These are phyloP conservation scores for Incumbomyces lentus DNA, from an alignment of 2,329 filamentous ascomycete species.

Conservation along the genomic window DNA sequence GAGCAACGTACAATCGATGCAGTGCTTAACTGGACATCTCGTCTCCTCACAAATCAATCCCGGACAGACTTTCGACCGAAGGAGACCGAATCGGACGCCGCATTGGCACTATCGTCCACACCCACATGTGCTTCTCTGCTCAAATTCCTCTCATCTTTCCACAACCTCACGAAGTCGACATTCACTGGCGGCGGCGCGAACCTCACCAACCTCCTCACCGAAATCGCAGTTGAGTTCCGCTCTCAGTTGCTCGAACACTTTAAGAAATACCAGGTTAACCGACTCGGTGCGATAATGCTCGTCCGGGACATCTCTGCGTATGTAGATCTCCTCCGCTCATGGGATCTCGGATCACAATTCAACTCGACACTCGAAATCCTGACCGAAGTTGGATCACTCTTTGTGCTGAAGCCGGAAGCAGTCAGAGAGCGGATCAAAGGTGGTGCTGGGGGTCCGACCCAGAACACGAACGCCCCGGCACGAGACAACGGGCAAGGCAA, in stretches of 20 bases:
- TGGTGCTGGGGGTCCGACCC: conserved; percentile 9
- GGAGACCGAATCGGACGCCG: conserved; percentile 54
- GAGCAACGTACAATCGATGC: conserved; percentile 62
- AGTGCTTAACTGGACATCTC: conserved; percentile 63
- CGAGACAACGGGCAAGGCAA: conserved; percentile 1
- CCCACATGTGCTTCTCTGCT: conserved; percentile 72
- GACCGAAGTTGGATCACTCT: conserved; percentile 86
- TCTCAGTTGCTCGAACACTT: conserved; percentile 80
- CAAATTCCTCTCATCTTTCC: conserved; percentile 63
- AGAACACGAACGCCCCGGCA: conserved; percentile 36
- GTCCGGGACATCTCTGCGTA: conserved; percentile 95
- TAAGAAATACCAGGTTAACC: conserved; percentile 86
- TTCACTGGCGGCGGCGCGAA: conserved; percentile 66
- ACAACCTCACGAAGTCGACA: conserved; percentile 53
- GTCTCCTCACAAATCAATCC: conserved; percentile 65
- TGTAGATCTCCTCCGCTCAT: conserved; percentile 71
- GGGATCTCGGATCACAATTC: conserved; percentile 44
- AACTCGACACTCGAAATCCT: conserved; percentile 68
- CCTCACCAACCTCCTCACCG: conserved; percentile 67
- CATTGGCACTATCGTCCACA: conserved; percentile 69
- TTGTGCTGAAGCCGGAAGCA: conserved; percentile 80
- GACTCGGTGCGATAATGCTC: conserved; percentile 87
- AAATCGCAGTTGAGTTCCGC: conserved; percentile 71
- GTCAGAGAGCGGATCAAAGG: conserved; percentile 51
- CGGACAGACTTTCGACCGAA: conserved; percentile 85